Conservation (phyloP, 2,329 filamentous ascomycete species). For the Arthrobotrys megalospora region DNA sequence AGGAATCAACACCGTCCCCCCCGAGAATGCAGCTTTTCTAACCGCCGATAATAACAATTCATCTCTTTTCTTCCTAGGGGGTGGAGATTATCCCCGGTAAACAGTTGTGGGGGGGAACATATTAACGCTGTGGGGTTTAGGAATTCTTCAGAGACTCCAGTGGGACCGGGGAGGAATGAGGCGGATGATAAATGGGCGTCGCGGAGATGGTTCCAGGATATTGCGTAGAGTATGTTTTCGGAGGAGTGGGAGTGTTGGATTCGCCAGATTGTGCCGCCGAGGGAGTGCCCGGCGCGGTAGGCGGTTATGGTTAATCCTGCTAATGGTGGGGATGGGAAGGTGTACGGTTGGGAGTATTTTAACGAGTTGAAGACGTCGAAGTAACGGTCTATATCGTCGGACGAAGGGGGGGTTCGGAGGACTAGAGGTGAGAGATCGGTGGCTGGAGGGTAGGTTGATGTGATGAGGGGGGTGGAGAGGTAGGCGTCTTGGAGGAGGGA, state of each 20-base stretch:
- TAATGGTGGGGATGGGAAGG: conserved; percentile 72
- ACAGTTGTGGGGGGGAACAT: conserved; percentile 87
- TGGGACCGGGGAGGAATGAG: conserved; percentile 84
- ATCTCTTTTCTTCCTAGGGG: conserved; percentile 84
- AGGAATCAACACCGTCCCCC: conserved; percentile 92
- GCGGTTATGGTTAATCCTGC: conserved; percentile 90
- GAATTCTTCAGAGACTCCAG: conserved; percentile 90
- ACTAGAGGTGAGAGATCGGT: conserved; percentile 70
- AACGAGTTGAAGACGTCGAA: conserved; percentile 91
- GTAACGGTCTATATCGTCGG: conserved; percentile 91
- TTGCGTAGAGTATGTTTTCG: conserved; percentile 96
- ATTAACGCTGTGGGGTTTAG: conserved; percentile 93
- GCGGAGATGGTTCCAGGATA: conserved; percentile 98
- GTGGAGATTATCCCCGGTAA: conserved; percentile 79
- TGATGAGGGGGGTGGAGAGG: conserved; percentile 78
- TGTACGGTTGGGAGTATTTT: conserved; percentile 96
- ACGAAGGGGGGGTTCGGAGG: conserved; percentile 78
- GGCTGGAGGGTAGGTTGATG: conserved; percentile 60
- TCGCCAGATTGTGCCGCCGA: conserved; percentile 98
- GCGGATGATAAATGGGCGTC: conserved; percentile 95
- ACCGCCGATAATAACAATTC: conserved; percentile 88
- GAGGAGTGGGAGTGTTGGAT: conserved; percentile 96
- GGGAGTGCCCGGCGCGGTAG: conserved; percentile 94
- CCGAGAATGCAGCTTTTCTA: conserved; percentile 79
- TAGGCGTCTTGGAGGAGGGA: conserved; percentile 94